These are phyloP conservation scores for Hylodesmum podocarpum DNA, from an alignment of 306 rosid genomes.

Conservation along the genomic window DNA sequence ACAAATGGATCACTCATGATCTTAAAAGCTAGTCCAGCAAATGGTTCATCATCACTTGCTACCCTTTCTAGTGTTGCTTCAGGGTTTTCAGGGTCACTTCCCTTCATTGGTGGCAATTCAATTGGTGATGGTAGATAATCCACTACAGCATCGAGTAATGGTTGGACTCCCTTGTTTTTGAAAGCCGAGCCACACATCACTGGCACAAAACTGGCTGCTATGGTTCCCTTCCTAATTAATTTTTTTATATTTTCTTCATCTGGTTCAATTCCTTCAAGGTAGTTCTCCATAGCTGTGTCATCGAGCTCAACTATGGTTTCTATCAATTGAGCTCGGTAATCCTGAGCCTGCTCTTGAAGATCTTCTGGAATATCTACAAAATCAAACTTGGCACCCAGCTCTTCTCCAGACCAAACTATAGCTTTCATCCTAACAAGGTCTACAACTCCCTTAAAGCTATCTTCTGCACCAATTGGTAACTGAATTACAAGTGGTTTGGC, in stretches of 20 bases:
- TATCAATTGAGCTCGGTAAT: conserved; percentile 68
- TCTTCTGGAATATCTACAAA: conserved; percentile 73
- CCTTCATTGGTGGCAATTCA: conserved; percentile 90
- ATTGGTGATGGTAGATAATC: conserved; percentile 94
- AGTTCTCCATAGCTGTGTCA: conserved; percentile 81
- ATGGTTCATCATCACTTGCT: conserved; percentile 82
- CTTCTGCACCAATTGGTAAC: conserved; percentile 88
- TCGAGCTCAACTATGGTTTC: conserved; percentile 83
- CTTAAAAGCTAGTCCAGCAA: conserved; percentile 95
- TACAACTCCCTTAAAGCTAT: conserved; percentile 74
- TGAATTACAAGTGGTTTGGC: conserved; percentile 95
- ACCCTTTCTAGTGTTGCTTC: conserved; percentile 65
- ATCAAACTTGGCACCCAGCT: conserved; percentile 84
- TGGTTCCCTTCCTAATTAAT: conserved; percentile 80
- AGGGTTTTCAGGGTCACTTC: conserved; percentile 89
- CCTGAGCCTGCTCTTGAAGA: conserved; percentile 73
- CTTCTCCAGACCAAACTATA: conserved; percentile 95
- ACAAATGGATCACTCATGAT: conserved; percentile 98
- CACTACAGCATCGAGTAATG: conserved; percentile 90
- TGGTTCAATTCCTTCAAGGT: conserved; percentile 90
- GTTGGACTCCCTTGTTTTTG: conserved; percentile 98
- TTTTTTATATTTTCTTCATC: conserved; percentile 73
- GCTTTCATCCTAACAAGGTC: conserved; percentile 95
- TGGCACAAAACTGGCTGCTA: conserved; percentile 71
- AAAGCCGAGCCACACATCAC: conserved; percentile 96